These are phyloP conservation scores for Melastoma candidum DNA, from an alignment of 441 rosid species.

Conservation along the genomic window DNA sequence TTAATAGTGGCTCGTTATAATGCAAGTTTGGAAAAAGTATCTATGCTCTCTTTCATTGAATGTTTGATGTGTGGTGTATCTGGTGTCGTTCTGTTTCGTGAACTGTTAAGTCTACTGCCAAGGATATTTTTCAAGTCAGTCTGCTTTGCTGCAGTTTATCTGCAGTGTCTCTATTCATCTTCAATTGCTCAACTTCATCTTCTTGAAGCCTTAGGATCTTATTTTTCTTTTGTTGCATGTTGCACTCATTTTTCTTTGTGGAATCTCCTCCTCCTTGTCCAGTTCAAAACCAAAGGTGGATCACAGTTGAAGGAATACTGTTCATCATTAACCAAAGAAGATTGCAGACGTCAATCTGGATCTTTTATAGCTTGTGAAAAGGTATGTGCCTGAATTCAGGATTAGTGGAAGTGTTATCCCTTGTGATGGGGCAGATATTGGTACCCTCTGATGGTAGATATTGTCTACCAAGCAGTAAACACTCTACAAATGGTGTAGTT, in stretches of 20 bases:
- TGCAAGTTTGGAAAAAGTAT: too few relatives aligned
- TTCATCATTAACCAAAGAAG: constrained; percentile 86
- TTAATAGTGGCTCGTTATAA: too few relatives aligned
- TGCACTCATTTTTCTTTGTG: constrained; percentile 6
- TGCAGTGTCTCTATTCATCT: too few relatives aligned
- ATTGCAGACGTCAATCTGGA: constrained; percentile 78
- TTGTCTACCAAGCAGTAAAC: not conserved
- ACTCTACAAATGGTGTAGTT: not conserved
- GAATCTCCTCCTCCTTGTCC: constrained; percentile 13
- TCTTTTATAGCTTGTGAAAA: constrained; percentile 83
- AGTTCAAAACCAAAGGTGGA: constrained; percentile 98
- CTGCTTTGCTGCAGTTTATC: too few relatives aligned
- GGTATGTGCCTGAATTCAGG: constrained; percentile 29
- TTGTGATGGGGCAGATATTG: not conserved
- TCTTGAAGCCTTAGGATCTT: not conserved
- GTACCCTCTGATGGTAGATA: too few relatives aligned
- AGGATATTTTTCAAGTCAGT: too few relatives aligned
- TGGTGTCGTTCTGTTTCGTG: too few relatives aligned
- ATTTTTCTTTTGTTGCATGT: constrained; percentile 4
- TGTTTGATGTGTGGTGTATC: too few relatives aligned
- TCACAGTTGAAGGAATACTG: constrained; percentile 92
- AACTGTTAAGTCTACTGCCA: too few relatives aligned
- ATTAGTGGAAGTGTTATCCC: not conserved
- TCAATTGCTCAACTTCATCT: not conserved
- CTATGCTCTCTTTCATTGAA: too few relatives aligned